These are phyloP conservation scores for Pseudopithomyces chartarum DNA, from an alignment of 2,329 filamentous ascomycete genomes.

Conservation along the genomic window DNA sequence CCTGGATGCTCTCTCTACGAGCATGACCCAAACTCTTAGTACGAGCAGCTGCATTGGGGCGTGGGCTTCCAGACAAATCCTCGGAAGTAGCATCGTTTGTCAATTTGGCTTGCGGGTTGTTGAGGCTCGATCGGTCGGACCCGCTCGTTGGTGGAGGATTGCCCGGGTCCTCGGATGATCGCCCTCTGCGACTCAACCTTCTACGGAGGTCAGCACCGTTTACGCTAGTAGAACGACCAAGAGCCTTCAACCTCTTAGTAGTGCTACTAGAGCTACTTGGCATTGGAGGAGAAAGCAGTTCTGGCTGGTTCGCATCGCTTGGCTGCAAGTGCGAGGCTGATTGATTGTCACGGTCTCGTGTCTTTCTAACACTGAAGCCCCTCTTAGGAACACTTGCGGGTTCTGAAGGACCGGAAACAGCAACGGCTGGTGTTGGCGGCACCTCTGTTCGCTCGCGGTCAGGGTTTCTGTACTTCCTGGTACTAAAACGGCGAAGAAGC, in stretches of 20 bases:
- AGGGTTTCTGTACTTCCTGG: slow-evolving; percentile 73
- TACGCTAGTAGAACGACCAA: slow-evolving; percentile 88
- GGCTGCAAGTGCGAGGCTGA: slow-evolving; percentile 55
- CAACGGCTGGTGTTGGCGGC: slow-evolving; percentile 72
- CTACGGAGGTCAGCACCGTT: slow-evolving; percentile 83
- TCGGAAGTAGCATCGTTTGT: slow-evolving; percentile 55
- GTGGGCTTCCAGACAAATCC: slow-evolving; percentile 46
- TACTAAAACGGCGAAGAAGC: slow-evolving; percentile 87
- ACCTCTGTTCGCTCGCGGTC: slow-evolving; percentile 59
- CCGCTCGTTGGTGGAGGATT: slow-evolving; percentile 77
- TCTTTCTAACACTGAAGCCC: slow-evolving; percentile 82
- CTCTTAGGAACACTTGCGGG: slow-evolving; percentile 70
- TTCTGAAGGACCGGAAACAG: slow-evolving; percentile 78
- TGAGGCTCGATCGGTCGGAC: slow-evolving; percentile 72
- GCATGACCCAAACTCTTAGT: slow-evolving; percentile 90
- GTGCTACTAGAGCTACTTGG: slow-evolving; percentile 63
- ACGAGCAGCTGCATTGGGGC: slow-evolving; percentile 51
- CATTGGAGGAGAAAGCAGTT: slow-evolving; percentile 76
- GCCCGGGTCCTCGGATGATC: slow-evolving; percentile 58
- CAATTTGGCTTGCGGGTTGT: slow-evolving; percentile 54
- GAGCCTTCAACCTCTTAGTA: slow-evolving; percentile 65
- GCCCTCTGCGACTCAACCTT: slow-evolving; percentile 62
- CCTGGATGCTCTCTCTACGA: slow-evolving; percentile 89
- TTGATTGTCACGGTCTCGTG: slow-evolving; percentile 59
- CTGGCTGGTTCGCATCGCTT: slow-evolving; percentile 70